These are phyloP conservation scores for Psilocybe cubensis DNA, from an alignment of 768 basidiomycete genomes.

Conservation along the genomic window DNA sequence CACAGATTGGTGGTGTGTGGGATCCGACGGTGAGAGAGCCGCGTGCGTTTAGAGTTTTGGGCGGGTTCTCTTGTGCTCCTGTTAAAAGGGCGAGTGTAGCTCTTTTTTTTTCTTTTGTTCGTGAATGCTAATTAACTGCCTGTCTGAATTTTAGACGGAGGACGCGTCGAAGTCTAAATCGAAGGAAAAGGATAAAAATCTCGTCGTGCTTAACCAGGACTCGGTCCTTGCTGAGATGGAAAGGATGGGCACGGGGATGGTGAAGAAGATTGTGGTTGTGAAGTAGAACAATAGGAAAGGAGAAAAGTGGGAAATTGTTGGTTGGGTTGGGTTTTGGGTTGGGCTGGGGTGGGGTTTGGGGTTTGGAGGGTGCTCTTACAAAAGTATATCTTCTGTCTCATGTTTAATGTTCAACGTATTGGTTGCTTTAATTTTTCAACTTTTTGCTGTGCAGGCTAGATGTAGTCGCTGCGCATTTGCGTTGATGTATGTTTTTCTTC, in stretches of 20 bases:
- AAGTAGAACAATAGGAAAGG: no score
- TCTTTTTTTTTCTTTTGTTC: neutral
- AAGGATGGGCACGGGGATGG: conserved; percentile 70
- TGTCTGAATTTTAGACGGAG: neutral
- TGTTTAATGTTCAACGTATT: no score
- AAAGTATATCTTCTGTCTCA: no score
- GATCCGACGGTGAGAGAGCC: conserved; percentile 68
- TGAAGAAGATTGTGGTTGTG: conserved; percentile 45
- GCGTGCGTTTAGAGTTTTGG: conserved; percentile 78
- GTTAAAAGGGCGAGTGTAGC: conserved; percentile 37
- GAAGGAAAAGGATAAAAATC: conserved; percentile 56
- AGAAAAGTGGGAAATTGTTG: no score
- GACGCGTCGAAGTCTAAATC: conserved; percentile 38
- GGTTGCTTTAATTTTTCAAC: no score
- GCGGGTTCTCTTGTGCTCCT: conserved; percentile 79
- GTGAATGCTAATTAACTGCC: neutral
- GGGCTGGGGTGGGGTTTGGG: no score
- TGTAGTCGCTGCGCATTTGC: no score
- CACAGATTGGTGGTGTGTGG: conserved; percentile 84
- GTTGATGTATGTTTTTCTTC: no score
- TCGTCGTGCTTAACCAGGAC: conserved; percentile 68
- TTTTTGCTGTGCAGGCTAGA: no score
- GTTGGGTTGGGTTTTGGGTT: no score
- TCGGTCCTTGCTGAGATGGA: conserved; percentile 77
- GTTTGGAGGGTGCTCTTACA: no score